Base-by-base conservation (phyloP, 306 rosid genomes). In the Glycyrrhiza uralensis region DNA sequence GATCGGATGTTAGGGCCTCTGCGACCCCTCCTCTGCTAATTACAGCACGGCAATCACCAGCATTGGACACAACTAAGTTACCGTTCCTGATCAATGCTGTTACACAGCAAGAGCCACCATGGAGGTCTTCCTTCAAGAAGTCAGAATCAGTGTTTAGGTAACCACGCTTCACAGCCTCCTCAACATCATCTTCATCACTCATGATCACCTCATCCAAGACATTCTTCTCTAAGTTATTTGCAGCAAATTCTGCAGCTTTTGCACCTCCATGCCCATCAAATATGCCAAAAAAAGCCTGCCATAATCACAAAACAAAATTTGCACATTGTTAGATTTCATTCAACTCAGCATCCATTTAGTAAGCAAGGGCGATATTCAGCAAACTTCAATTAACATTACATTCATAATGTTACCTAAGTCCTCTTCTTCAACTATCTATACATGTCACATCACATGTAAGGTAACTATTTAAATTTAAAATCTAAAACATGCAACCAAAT, bases 181-280 rank as follows among this genome's bases (percentile, higher is more conserved):
- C 70, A 28, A 86, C 49, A 35, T 82, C 84, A 7, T 58, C 64
- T 1, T 82, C 91, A 2, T 74, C 80, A 11, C 84, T 83, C 45
- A 79, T 78, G 24, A 54, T 72, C 24, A 91, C 80, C 77, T 89
- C 93, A 35, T 85, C 91, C 50, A 89, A 26, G 22, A 94, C 71
- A 60, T 89, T 91, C 84, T 82, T 91, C 44, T 75, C 82, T 52
- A 94, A 86, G 82, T 94, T 87, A 14, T 76, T 77, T 3, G 99
- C 91, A 1, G 95, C 96, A 76, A 80, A 94, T 64, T 91, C 95
- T 0, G 97, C 97, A 30, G 97, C 97, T 66, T 91, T 89, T 0
- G 85, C 81, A 64, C 99, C 99, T 18, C 99, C 97, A 26, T 94
- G 97, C n/a, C 99, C 97, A 78, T 91, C 99, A 78, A 83, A 94